Conservation (phyloP, 2,329 filamentous ascomycete species). For the Ophiognomonia clavigignenti-juglandacearum region DNA sequence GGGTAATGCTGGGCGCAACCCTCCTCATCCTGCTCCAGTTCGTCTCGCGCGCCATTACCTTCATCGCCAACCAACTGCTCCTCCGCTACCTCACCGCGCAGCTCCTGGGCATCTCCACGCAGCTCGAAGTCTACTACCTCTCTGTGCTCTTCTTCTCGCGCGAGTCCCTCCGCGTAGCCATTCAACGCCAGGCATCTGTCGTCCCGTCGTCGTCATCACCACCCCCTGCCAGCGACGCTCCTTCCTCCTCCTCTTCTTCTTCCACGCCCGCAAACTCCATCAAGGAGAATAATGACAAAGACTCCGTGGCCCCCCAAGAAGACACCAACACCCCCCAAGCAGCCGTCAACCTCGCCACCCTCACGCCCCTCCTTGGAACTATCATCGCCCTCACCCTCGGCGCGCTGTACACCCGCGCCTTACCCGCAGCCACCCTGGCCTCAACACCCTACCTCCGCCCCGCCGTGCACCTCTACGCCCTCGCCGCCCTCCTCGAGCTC, state of each 20-base stretch:
- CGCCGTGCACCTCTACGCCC: constrained; percentile 50
- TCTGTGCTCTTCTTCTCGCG: constrained; percentile 92
- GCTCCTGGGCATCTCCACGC: constrained; percentile 78
- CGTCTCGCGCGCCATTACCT: constrained; percentile 80
- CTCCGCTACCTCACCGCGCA: constrained; percentile 83
- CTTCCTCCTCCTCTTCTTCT: too few species aligned
- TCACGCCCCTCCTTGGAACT: constrained; percentile 11
- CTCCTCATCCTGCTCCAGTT: constrained; percentile 87
- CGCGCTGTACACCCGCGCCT: constrained; percentile 61
- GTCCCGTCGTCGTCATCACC: neutral
- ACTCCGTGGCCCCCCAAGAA: neutral
- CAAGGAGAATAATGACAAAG: constrained; percentile 11
- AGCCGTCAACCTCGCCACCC: constrained; percentile 59
- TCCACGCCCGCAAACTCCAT: neutral
- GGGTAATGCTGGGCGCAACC: constrained; percentile 63
- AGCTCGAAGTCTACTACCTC: constrained; percentile 89
- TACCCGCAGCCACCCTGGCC: constrained; percentile 56
- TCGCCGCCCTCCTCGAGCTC: constrained; percentile 66
- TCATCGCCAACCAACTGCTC: constrained; percentile 85
- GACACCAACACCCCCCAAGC: constrained; percentile 53
- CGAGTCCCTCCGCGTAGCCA: constrained; percentile 84
- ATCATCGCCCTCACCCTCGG: constrained; percentile 51
- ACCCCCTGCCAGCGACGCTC: too few species aligned
- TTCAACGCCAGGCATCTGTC: constrained; percentile 66
- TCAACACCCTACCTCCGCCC: constrained; percentile 59